A percentile compares a stretch with the other conserved stretches of the same genome.
Conservation (phyloP, 306 rosid species). For the Oxytropis ochrocephala region DNA sequence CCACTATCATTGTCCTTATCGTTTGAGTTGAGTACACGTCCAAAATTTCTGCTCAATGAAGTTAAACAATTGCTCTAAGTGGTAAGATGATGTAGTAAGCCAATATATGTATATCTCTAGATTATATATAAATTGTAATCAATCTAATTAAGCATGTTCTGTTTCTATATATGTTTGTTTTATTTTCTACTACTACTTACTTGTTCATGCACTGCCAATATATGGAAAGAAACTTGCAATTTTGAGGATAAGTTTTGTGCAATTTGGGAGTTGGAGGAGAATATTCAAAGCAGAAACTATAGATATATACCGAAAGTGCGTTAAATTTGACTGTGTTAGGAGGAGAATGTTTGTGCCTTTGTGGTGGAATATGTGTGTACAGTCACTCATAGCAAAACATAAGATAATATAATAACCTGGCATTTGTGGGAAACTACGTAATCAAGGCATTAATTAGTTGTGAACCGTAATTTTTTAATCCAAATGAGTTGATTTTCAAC, state of each 20-base stretch:
- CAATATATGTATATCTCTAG: not conserved
- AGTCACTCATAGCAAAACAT: conserved; percentile 14
- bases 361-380: conserved; percentile 43
- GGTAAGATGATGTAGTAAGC: conserved; percentile 31
- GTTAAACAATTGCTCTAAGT: conserved; percentile 29
- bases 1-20: conserved; percentile 45
- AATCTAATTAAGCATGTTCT: not conserved
- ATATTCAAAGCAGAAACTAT: conserved; percentile 16
- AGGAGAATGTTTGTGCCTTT: not conserved
- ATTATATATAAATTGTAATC: too few relatives aligned
- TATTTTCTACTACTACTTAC: not conserved
- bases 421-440: conserved; percentile 1
- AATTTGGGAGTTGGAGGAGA: conserved; percentile 29
- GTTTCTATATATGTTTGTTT: not conserved
- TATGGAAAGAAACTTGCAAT: not conserved
- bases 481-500: not conserved
- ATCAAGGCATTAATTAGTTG: not conserved
- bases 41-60: conserved; percentile 25
- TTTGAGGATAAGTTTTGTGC: conserved; percentile 7
- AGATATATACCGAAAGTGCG: conserved; percentile 30
- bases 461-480: not conserved
- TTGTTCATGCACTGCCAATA: not conserved
- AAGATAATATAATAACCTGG: not conserved
- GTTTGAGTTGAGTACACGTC: conserved; percentile 38
- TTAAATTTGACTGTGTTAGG: conserved; percentile 4